Evolutionary conservation across 257 asterid species (phyloP).

Genomic region (Jaltomata sinuosa): DNA sequence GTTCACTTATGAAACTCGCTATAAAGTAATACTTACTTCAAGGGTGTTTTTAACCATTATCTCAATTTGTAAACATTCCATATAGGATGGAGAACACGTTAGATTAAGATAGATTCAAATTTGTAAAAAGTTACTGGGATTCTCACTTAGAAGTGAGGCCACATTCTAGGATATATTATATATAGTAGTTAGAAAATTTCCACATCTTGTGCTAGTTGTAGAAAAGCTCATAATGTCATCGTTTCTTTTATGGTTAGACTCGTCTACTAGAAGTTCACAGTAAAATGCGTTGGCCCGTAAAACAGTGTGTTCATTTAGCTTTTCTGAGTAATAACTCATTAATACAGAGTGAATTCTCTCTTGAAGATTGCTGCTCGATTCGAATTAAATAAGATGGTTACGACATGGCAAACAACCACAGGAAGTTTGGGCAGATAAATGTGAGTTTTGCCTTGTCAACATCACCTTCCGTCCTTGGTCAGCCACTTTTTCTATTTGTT

Average conservation of each 20-base stretch:
- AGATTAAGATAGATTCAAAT: neutral
- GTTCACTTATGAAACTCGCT: too few species aligned
- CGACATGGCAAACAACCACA: conserved; percentile 89
- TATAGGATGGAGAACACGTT: neutral
- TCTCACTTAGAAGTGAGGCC: neutral
- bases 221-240: neutral
- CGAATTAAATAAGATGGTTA: conserved; percentile 21
- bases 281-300: neutral
- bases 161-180: neutral
- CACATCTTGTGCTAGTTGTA: neutral
- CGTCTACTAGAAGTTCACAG: neutral
- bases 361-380: neutral
- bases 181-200: neutral
- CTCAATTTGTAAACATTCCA: neutral
- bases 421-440: conserved; percentile 27
- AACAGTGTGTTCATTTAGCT: neutral
- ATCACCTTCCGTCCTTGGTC: conserved; percentile 37
- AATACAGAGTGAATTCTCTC: neutral
- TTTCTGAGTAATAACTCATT: neutral
- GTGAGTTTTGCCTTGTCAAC: conserved; percentile 25
- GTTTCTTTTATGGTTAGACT: neutral
- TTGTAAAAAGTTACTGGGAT: neutral
- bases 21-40: too few species aligned
- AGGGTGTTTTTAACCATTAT: neutral
- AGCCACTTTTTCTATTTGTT: conserved; percentile 50